phyloP scores from a whole-genome alignment of 1,284 basidiomycete species.

The Amylostereum chailletii region DNA sequence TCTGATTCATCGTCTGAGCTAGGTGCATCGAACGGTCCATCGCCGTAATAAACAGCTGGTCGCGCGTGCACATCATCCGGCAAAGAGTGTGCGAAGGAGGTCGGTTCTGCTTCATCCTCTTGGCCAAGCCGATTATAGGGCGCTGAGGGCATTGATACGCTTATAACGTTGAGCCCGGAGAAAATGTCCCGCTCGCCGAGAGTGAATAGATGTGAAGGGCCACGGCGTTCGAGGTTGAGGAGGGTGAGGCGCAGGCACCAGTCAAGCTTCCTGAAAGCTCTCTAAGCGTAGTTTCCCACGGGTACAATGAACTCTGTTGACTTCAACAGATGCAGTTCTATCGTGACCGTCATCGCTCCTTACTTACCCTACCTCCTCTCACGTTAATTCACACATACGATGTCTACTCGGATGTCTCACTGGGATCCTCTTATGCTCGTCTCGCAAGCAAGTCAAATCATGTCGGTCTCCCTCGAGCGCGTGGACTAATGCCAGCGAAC shows the following conservation, averaged over 20 bases:
- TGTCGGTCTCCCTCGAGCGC: neutral
- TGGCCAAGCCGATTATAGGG: slow-evolving; percentile 11
- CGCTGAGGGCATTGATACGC: slow-evolving; percentile 6
- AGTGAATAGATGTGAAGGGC: neutral
- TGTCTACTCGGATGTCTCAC: neutral
- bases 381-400: neutral
- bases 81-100: too few species aligned
- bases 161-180: neutral
- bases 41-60: slow-evolving; percentile 45
- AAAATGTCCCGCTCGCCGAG: neutral
- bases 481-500: slow-evolving; percentile 1
- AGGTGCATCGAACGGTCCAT: slow-evolving; percentile 63
- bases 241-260: too few species aligned
- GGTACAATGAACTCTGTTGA: too few species aligned
- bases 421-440: slow-evolving; percentile 75
- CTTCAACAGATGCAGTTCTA: too few species aligned
- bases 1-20: slow-evolving; percentile 64
- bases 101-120: slow-evolving; percentile 6
- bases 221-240: too few species aligned
- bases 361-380: too few species aligned
- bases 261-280: too few species aligned
- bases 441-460: slow-evolving; percentile 43
- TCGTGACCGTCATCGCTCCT: too few species aligned
- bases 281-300: too few species aligned
- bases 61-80: slow-evolving; percentile 1